Base-by-base conservation (phyloP, 2,329 filamentous ascomycete genomes). In the Diaporthe amygdali region DNA sequence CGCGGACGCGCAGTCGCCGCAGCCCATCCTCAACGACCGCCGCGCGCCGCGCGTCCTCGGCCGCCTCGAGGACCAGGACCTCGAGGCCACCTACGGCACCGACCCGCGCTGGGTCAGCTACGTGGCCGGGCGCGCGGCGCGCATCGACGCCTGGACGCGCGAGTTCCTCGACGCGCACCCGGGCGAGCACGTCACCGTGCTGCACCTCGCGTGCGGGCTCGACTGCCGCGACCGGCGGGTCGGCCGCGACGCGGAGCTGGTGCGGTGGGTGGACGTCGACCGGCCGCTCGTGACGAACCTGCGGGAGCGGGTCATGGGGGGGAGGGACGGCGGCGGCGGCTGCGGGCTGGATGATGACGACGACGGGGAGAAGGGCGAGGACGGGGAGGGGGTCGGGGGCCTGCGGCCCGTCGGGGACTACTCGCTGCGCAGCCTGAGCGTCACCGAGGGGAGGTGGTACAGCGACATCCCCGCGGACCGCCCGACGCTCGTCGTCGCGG, bases 181-280 rank as follows among this genome's bases (percentile, higher is more conserved):
- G 17, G 32, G 34, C 7, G n/a, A 61, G 17, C 10, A 27, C 8
- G 46, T 72, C 6, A 72, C 71, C 39, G 72, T 73, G 30, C 56
- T 73, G 37, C 66, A 73, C 55, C 56, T 73, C 20, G 71, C 70
- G 25, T 72, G 70, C 47, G 72, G 72, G 15, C 67, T 73, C 17
- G 72, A 73, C 44, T 37, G 49, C 7, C 70, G 71, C 15, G 64
- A 46, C 63, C 44, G 59, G 41, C 69, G 71, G 5, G 46, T 69
- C 12, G 2, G 2, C 3, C 6, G 46, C 20, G 66, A 61, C 27
- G 27, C 52, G 2, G 56, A 61, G 27, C 69, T 51, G 25, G 70
- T 72, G 34, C 51, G 70, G 32, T 73, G 72, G 72, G 59, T 73
- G 5, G 72, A 73, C 8, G 54, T 72, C 2, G 72, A 73, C 27